Conservation (phyloP, 768 basidiomycete species). For the Hysterangium stoloniferum region DNA sequence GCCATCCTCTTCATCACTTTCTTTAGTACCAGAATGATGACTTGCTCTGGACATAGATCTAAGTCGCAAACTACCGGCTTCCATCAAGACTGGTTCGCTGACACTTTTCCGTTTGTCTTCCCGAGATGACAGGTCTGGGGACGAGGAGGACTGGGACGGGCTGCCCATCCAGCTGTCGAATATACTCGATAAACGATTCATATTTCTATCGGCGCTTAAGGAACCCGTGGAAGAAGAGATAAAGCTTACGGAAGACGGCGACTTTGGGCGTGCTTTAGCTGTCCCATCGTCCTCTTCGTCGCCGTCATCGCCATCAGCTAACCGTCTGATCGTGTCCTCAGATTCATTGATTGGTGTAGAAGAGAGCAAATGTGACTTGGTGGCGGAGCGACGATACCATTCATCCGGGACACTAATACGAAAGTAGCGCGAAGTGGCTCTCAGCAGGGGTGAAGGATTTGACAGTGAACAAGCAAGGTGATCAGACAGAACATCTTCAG, state of each 20-base stretch:
- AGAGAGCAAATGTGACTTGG: slow-evolving; percentile 44
- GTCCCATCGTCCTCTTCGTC: slow-evolving; percentile 51
- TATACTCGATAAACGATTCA: slow-evolving; percentile 53
- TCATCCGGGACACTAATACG: slow-evolving; percentile 69
- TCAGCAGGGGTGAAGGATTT: slow-evolving; percentile 34
- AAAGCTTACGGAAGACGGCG: slow-evolving; percentile 16
- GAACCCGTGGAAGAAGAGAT: slow-evolving; percentile 17
- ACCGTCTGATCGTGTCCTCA: slow-evolving; percentile 34
- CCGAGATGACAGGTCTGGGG: slow-evolving; percentile 19
- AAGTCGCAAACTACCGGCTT: slow-evolving; percentile 17
- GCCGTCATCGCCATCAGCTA: slow-evolving; percentile 30
- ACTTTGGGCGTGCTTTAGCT: slow-evolving; percentile 36
- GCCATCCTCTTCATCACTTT: slow-evolving; percentile 18
- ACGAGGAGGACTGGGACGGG: slow-evolving; percentile 31
- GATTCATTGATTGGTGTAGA: slow-evolving; percentile 41
- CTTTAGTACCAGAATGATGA: slow-evolving; percentile 9
- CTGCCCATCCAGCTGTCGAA: slow-evolving; percentile 59
- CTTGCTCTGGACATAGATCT: slow-evolving; percentile 1
- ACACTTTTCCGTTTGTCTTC: slow-evolving; percentile 43
- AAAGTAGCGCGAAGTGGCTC: slow-evolving; percentile 35
- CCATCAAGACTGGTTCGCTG: slow-evolving; percentile 61
- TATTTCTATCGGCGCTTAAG: slow-evolving; percentile 43
- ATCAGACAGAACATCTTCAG: background rate
- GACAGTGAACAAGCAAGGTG: background rate
- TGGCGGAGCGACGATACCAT: slow-evolving; percentile 60